Base-by-base conservation (phyloP, 495 filamentous ascomycete species). In the Penicillium riverlandense region DNA sequence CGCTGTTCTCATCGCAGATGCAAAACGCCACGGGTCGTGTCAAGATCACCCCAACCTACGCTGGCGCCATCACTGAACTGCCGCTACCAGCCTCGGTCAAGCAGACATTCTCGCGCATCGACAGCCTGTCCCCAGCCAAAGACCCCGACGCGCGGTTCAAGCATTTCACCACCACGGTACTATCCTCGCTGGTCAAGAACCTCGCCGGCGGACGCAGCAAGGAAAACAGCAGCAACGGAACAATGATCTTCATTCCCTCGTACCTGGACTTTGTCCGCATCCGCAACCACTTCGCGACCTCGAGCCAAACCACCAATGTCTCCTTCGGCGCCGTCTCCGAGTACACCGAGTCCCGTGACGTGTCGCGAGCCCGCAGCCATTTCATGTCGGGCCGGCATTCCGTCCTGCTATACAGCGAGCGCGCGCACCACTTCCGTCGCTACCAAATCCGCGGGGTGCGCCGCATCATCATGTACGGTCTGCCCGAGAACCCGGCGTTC, bases 191-290 rank as follows among this genome's bases (percentile, higher is more conserved):
- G 27, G 70, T 76, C 13, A 82, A 83, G 13, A 72, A 79, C 43
- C 66, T 71, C 37, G 58, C 62, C 2, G 58, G 70, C 31, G 59
- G 58, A 40, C 60, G 62, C 28, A 75, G 63, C 48, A 57, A 67
- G 40, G 47, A 59, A 40, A 51, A 57, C 16, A 57, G 63, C 41
- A 51, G 58, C 14, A 57, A 63, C 12, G 82, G 91, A 28, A 85
- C 83, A 0, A 59, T 97, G 35, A 72, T 96, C 53, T 96, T 95
- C 72, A 80, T 97, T 40, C 87, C 92, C 0, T 86, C 83, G 7
- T 96, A 94, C 66, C 79, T 95, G 33, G 92, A 98, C 66, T 97
- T 96, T 57, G 81, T 95, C 37, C 85, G 90, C 40, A 70, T 97
- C 44, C 81, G 92, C 39, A 98, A 97, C 67, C 84, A 89, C 71